Evolutionary conservation across 2,329 filamentous ascomycete species (phyloP), one percentile per base, ranked within the genome.

Genomic region (Acephala macrosclerotiorum): DNA sequence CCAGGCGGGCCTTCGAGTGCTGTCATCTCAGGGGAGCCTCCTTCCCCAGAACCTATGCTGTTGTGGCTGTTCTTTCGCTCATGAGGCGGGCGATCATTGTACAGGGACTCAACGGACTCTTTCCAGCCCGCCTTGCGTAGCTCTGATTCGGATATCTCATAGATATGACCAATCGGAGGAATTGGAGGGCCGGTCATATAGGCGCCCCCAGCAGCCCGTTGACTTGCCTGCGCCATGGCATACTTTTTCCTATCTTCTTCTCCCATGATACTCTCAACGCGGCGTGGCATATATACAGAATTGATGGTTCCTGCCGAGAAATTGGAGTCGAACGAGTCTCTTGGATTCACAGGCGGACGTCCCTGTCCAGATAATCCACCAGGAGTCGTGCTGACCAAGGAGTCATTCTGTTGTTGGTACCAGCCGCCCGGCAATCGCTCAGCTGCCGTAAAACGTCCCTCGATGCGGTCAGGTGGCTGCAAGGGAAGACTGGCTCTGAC

Each of bases 161-260:
- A 84, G 8, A 85, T 80, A 47, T 83, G 81, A 2, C 82, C 81
- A 7, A 76, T 75, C 9, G 79, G 75, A 36, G 80, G 77, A 7
- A 76, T 74, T 9, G 79, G 75, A 35, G 80, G 77, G 49, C 78
- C 76, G 35, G 63, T 75, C 72, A 79, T 76, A 65, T 80, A 79
- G 53, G 77, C 76, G 45, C 78, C 78, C 35, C 76, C 75, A 20
- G 78, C 77, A 42, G 74, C 74, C 45, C 73, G 72, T 71, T 85
- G 84, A 63, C 78, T 83, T 49, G 84, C 83, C 74, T 91, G 91
- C 1, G 89, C 88, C 73, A 92, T 85, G 72, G 89, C 85, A 75
- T 94, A 92, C 74, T 93, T 91, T 69, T 85, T 85, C 40, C 88
- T 86, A 74, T 95, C 92, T 76, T 96, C 92, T 7, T 91, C 89